Conservation (phyloP, 169 alveolate species). For the Plasmodium fragile region DNA sequence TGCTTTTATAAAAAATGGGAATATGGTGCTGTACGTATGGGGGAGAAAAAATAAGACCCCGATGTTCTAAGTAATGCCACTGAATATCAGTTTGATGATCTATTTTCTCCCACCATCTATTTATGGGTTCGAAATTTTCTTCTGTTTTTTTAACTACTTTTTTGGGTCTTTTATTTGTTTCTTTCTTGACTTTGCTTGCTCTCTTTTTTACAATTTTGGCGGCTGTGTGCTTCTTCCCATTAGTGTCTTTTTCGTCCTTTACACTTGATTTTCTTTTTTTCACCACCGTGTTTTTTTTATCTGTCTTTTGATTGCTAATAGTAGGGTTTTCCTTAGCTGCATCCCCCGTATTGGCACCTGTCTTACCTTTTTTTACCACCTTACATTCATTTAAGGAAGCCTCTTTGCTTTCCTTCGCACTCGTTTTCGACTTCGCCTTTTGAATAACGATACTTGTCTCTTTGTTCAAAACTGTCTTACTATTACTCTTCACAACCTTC, state of each 20-base stretch:
- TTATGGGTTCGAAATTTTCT: constrained; percentile 88
- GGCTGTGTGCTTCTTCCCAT: constrained; percentile 8
- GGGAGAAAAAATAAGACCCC: constrained; percentile 93
- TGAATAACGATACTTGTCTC: background rate
- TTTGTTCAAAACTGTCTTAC: constrained; percentile 4
- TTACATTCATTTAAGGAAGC: background rate
- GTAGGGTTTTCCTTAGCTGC: constrained; percentile 16
- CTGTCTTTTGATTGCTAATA: background rate
- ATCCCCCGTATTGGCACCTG: background rate
- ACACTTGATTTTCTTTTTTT: constrained; percentile 29
- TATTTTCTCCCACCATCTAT: constrained; percentile 91
- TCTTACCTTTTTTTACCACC: background rate
- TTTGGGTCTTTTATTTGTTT: constrained; percentile 49
- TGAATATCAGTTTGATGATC: constrained; percentile 83
- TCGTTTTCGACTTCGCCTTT: background rate
- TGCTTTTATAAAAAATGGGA: constrained; percentile 92
- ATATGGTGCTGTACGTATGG: constrained; percentile 90
- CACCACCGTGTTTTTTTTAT: constrained; percentile 7
- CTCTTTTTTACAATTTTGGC: constrained; percentile 29
- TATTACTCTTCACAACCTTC: background rate
- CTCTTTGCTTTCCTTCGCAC: constrained; percentile 2
- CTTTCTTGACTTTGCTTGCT: constrained; percentile 58
- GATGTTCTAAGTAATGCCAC: constrained; percentile 93
- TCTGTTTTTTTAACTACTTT: constrained; percentile 79
- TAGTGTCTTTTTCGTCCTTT: constrained; percentile 14